Percentiles rank a stretch among this genome's conserved stretches.
phyloP scores from a whole-genome alignment of 73 alveolate genomes.

The Blepharisma stoltei region DNA sequence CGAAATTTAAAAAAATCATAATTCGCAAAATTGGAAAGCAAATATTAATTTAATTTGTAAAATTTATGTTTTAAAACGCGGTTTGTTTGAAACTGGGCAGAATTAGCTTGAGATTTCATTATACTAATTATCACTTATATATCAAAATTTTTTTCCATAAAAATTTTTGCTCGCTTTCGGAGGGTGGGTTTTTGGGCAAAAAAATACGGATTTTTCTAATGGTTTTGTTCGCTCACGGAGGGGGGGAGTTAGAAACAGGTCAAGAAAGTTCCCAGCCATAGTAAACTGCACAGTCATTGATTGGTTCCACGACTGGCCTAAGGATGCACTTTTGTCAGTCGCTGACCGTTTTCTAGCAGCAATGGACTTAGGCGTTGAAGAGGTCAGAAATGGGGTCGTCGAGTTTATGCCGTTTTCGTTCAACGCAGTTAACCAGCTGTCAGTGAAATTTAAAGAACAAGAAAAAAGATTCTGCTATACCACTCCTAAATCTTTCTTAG shows the following conservation, averaged over 20 bases:
- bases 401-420: slow-evolving; percentile 99
- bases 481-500: slow-evolving; percentile 99
- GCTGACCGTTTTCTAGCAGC: slow-evolving; percentile 83
- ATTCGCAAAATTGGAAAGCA: too few relatives aligned
- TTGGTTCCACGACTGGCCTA: slow-evolving; percentile 99
- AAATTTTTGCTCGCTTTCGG: too few relatives aligned
- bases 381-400: slow-evolving; percentile 71
- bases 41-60: too few relatives aligned
- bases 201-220: too few relatives aligned
- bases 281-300: slow-evolving; percentile 97
- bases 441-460: slow-evolving; percentile 79
- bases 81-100: too few relatives aligned
- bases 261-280: slow-evolving; percentile 99
- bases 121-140: too few relatives aligned
- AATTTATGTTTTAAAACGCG: too few relatives aligned
- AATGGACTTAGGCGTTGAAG: slow-evolving; percentile 68
- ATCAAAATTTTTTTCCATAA: too few relatives aligned
- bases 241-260: slow-evolving; percentile 96
- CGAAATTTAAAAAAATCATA: too few relatives aligned
- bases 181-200: too few relatives aligned
- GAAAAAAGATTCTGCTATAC: slow-evolving; percentile 98
- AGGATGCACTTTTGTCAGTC: slow-evolving; percentile 98
- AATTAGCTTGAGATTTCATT: too few relatives aligned
- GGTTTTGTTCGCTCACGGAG: too few relatives aligned
- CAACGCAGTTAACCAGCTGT: slow-evolving; percentile 90